Evolutionary conservation across 1,139 yeast species (phyloP).

Genomic region (Candida sanyaensis): DNA sequence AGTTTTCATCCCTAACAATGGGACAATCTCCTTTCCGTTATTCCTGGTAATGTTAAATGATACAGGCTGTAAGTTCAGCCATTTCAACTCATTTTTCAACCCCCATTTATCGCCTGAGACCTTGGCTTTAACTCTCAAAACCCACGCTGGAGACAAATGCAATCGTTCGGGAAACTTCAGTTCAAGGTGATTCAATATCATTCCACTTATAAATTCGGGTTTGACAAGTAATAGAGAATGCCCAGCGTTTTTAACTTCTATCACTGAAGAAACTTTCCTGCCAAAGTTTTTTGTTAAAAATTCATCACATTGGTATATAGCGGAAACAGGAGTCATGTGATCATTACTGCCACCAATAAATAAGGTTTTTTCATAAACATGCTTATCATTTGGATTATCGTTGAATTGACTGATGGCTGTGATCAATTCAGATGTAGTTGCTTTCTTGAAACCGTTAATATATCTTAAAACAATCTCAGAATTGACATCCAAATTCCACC

Average conservation of each 20-base stretch:
- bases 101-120: slow-evolving; percentile 78
- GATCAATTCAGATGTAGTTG: slow-evolving; percentile 46
- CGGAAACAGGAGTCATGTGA: slow-evolving; percentile 50
- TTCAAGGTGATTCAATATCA: slow-evolving; percentile 60
- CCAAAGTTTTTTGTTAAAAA: slow-evolving; percentile 27
- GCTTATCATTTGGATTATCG: slow-evolving; percentile 31
- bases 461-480: slow-evolving; percentile 57
- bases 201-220: slow-evolving; percentile 67
- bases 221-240: slow-evolving; percentile 66
- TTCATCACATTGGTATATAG: slow-evolving; percentile 26
- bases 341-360: slow-evolving; percentile 63
- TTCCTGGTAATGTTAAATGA: slow-evolving; percentile 45
- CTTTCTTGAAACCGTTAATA: slow-evolving; percentile 47
- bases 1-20: slow-evolving; percentile 74
- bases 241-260: slow-evolving; percentile 57
- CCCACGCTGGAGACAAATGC: slow-evolving; percentile 65
- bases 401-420: slow-evolving; percentile 38
- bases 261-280: slow-evolving; percentile 31
- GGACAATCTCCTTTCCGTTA: slow-evolving; percentile 37
- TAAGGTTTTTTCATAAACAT: slow-evolving; percentile 44
- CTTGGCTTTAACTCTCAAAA: slow-evolving; percentile 58
- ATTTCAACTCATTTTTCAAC: slow-evolving; percentile 69
- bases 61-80: slow-evolving; percentile 59
- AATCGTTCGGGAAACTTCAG: slow-evolving; percentile 47
- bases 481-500: slow-evolving; percentile 72